phyloP scores from a whole-genome alignment of 2,329 filamentous ascomycete species.

The Ophiostoma angusticollis region DNA sequence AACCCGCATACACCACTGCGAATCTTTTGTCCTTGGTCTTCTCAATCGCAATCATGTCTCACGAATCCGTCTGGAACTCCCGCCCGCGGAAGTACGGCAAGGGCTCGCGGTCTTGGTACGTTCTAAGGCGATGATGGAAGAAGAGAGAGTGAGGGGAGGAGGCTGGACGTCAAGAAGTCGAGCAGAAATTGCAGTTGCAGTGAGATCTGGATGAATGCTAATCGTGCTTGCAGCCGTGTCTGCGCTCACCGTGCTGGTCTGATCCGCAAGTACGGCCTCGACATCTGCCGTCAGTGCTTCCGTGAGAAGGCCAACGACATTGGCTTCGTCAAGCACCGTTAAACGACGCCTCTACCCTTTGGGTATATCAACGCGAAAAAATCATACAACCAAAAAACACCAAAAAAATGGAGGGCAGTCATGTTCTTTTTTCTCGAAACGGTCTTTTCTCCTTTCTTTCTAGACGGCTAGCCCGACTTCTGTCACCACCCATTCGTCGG shows the following conservation, averaged over 20 bases:
- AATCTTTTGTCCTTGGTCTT: not conserved
- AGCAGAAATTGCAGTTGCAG: constrained; percentile 15
- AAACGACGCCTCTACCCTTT: constrained; percentile 1
- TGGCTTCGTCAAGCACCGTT: constrained; percentile 51
- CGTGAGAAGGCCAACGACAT: constrained; percentile 61
- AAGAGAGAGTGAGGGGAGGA: constrained; percentile 4
- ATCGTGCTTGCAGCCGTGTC: constrained; percentile 37
- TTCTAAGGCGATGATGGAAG: not conserved
- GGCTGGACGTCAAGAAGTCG: not conserved
- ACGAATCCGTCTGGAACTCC: constrained; percentile 98
- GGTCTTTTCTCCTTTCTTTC: too few relatives aligned
- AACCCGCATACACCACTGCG: not conserved
- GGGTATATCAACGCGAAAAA: not conserved
- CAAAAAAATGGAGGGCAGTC: constrained; percentile 1
- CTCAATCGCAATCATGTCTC: constrained; percentile 38
- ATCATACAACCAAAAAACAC: not conserved
- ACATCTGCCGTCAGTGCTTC: constrained; percentile 74
- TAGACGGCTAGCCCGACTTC: too few relatives aligned
- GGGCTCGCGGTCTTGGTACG: constrained; percentile 83
- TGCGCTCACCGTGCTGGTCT: constrained; percentile 95
- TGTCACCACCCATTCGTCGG: too few relatives aligned
- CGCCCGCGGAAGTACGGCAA: constrained; percentile 96
- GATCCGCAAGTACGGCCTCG: constrained; percentile 98
- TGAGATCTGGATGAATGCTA: too few relatives aligned
- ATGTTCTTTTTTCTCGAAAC: too few relatives aligned